Evolutionary conservation across 2,329 filamentous ascomycete species (phyloP).

Genomic region (Tolypocladium guangdongense): DNA sequence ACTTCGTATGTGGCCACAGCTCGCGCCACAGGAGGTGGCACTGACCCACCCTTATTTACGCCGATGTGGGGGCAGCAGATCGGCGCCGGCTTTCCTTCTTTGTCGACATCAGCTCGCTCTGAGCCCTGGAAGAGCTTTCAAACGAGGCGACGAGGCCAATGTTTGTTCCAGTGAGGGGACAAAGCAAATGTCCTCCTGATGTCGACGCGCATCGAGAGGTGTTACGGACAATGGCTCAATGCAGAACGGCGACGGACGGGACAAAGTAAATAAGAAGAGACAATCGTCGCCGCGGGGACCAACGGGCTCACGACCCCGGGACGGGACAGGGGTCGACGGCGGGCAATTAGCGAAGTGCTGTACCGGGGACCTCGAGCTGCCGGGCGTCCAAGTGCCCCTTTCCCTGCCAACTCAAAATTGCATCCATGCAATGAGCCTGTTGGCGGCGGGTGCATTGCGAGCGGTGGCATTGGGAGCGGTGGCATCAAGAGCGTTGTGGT

Average conservation of each 20-base stretch:
- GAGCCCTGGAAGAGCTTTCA: neutral
- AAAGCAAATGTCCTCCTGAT: neutral
- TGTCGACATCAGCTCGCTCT: neutral
- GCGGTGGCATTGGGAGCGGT: too few species aligned
- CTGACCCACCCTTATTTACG: neutral
- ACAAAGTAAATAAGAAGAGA: neutral
- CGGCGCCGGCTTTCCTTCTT: neutral
- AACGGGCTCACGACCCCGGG: neutral
- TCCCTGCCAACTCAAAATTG: neutral
- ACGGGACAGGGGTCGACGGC: neutral
- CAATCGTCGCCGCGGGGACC: neutral
- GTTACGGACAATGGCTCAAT: neutral
- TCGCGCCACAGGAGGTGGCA: constrained; percentile 14
- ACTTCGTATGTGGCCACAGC: constrained; percentile 7
- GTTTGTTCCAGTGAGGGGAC: neutral
- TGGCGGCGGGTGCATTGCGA: neutral
- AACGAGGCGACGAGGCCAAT: neutral
- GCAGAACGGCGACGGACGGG: neutral
- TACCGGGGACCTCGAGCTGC: neutral
- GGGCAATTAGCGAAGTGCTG: neutral
- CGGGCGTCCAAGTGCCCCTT: neutral
- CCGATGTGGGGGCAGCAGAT: neutral
- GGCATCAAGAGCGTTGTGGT: too few species aligned
- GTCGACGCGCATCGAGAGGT: neutral
- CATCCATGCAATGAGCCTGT: neutral